Base-by-base conservation (phyloP, 352 stramenopile genomes). In the Phytophthora litchii region DNA sequence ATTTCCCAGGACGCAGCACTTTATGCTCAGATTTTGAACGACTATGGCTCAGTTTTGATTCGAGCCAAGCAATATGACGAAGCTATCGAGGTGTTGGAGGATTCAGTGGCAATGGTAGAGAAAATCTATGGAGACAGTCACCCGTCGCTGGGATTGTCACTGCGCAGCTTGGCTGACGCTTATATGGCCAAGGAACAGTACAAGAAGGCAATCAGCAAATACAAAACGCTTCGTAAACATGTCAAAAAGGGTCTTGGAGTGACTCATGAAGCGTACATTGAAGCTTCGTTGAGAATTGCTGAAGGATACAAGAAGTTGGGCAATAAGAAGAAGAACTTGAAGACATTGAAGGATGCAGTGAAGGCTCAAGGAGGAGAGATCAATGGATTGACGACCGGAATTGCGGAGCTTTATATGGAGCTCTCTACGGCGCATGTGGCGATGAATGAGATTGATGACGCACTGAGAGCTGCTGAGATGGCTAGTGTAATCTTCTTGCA, bases 391-490 rank as follows among this genome's bases (percentile, higher is more conserved):
- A 90, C 80, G 8, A 75, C 76, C 29, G 86, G 86, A 11, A 75
- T 93, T 31, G 86, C 70, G 0, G 86, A 95, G 61, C 47, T 91
- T 0, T 94, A 88, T 43, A 92, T 92, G 80, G 83, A 92, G 37
- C 67, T 95, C 17, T 76, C 86, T 23, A 80, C 53, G 23, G 64
- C 54, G 16, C 70, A 78, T 57, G 72, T 82, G 44, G 67, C 67
- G n/a, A 25, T 69, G 36, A 69, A 70, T 13, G 64, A 89, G 16
- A 20, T 83, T 25, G 72, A 76, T 21, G 55, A 87, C 2, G 79
- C 81, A 0, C 17, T 66, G 8, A 25, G 41, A 44, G 67, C 75
- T 5, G 80, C 64, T 0, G 73, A 86, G 31, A 67, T 58, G 4
- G 83, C 82, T 1, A 74, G 72, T 21, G 65, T 64, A 0, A 77